A percentile compares a stretch with the other conserved stretches of the same genome.
phyloP scores from a whole-genome alignment of 1,139 yeast species.

The Pichia sp. region DNA sequence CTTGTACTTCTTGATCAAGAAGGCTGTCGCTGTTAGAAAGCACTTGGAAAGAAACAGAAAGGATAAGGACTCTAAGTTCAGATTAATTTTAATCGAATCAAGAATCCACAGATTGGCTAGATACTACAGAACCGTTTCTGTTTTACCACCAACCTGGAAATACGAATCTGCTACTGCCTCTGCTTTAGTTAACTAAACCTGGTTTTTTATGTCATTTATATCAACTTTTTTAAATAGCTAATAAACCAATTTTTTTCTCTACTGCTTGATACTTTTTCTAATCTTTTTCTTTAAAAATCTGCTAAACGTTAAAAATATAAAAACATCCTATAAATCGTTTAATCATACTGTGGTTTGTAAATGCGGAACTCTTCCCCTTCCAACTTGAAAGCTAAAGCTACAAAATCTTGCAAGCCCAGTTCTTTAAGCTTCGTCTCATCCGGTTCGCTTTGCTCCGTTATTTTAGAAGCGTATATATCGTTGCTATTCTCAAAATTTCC shows the following conservation, averaged over 20 bases:
- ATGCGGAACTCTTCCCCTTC: conserved; percentile 39
- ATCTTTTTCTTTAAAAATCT: background rate
- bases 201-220: conserved; percentile 8
- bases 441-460: conserved; percentile 8
- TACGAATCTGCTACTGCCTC: conserved; percentile 99
- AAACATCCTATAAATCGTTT: too few relatives aligned
- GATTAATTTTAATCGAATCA: conserved; percentile 99
- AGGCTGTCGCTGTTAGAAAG: conserved; percentile 99
- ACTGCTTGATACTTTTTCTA: background rate
- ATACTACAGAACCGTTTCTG: conserved; percentile 99
- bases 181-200: conserved; percentile 90
- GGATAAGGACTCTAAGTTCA: conserved; percentile 99
- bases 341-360: conserved; percentile 35
- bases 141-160: conserved; percentile 99
- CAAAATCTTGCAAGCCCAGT: conserved; percentile 23
- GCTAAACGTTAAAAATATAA: background rate
- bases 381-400: conserved; percentile 38
- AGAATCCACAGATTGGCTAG: conserved; percentile 99
- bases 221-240: conserved; percentile 2
- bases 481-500: conserved; percentile 8
- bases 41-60: conserved; percentile 99
- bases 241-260: conserved; percentile 7
- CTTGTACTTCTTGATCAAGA: conserved; percentile 97
- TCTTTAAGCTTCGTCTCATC: conserved; percentile 18
- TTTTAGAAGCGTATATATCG: conserved; percentile 8